These are phyloP conservation scores for Neopestalotiopsis sp. DNA, from an alignment of 2,329 filamentous ascomycete genomes.

Conservation along the genomic window DNA sequence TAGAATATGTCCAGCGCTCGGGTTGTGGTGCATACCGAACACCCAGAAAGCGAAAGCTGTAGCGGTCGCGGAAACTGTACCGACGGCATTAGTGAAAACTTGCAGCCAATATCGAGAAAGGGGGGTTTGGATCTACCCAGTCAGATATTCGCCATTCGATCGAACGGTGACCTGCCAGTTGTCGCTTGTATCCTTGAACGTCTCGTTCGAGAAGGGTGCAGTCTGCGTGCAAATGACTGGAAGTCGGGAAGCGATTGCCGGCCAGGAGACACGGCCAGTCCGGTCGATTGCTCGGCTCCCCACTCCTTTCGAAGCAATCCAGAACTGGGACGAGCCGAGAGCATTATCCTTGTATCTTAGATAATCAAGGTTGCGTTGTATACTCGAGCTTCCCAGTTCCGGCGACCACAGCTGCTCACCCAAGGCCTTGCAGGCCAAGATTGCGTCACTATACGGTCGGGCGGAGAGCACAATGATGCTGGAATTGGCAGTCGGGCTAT, in stretches of 20 bases:
- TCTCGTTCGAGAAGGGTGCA: conserved; percentile 44
- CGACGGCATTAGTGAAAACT: neutral
- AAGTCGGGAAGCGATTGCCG: conserved; percentile 25
- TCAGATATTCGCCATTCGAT: conserved; percentile 44
- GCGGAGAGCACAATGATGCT: conserved; percentile 41
- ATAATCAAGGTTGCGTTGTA: conserved; percentile 41
- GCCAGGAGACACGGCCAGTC: conserved; percentile 29
- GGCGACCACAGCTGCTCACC: conserved; percentile 46
- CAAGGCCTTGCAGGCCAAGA: conserved; percentile 38
- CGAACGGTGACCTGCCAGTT: conserved; percentile 43
- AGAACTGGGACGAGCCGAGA: conserved; percentile 35
- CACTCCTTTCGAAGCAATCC: conserved; percentile 36
- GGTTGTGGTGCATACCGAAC: conserved; percentile 51
- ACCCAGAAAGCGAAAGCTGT: conserved; percentile 54
- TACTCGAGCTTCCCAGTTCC: conserved; percentile 28
- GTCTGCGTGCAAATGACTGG: conserved; percentile 48
- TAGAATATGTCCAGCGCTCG: conserved; percentile 49
- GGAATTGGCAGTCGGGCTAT: conserved; percentile 36
- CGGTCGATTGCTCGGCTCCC: conserved; percentile 33
- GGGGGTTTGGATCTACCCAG: conserved; percentile 32
- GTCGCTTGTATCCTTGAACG: conserved; percentile 35
- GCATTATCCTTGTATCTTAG: conserved; percentile 37
- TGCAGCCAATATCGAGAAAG: neutral
- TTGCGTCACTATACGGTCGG: conserved; percentile 33
- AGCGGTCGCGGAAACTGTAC: conserved; percentile 30